Conservation (phyloP, 108 stramenopile species). For the Nitzschia inconspicua region DNA sequence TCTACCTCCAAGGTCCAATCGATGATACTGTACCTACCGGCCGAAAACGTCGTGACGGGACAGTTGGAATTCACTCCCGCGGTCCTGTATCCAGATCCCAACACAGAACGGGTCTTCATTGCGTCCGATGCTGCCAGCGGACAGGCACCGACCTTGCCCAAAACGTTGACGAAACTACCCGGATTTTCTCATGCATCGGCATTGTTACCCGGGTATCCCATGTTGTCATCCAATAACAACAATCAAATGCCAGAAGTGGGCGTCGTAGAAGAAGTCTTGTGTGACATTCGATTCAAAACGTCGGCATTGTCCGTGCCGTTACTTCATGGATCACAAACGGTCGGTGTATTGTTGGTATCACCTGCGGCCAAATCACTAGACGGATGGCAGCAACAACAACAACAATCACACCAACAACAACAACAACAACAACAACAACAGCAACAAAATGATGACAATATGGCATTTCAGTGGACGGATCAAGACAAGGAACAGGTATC, state of each 20-base stretch:
- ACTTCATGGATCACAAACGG: conserved; percentile 73
- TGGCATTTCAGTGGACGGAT: conserved; percentile 50
- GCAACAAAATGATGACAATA: conserved; percentile 1
- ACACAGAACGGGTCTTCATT: conserved; percentile 73
- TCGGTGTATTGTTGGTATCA: conserved; percentile 62
- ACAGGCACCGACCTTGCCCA: conserved; percentile 46
- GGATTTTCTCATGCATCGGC: conserved; percentile 50
- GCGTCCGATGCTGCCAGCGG: conserved; percentile 59
- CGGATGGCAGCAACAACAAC: conserved; percentile 9
- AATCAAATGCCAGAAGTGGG: conserved; percentile 37
- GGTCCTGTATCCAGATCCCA: conserved; percentile 65
- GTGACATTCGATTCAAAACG: conserved; percentile 29
- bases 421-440: conserved; percentile 2
- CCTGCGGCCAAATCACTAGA: conserved; percentile 14
- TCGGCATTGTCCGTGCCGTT: conserved; percentile 73
- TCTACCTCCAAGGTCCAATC: conserved; percentile 59
- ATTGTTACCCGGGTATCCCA: conserved; percentile 58
- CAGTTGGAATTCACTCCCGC: conserved; percentile 82
- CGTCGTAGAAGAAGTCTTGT: conserved; percentile 56
- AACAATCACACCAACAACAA: conserved; percentile 7
- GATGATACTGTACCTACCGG: conserved; percentile 78
- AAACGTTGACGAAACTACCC: conserved; percentile 48
- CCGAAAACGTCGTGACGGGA: conserved; percentile 72
- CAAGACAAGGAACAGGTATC: conserved; percentile 65
- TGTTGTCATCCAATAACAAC: conserved; percentile 32